Conservation (phyloP, 2,329 filamentous ascomycete genomes). For the Monilinia polystroma region DNA sequence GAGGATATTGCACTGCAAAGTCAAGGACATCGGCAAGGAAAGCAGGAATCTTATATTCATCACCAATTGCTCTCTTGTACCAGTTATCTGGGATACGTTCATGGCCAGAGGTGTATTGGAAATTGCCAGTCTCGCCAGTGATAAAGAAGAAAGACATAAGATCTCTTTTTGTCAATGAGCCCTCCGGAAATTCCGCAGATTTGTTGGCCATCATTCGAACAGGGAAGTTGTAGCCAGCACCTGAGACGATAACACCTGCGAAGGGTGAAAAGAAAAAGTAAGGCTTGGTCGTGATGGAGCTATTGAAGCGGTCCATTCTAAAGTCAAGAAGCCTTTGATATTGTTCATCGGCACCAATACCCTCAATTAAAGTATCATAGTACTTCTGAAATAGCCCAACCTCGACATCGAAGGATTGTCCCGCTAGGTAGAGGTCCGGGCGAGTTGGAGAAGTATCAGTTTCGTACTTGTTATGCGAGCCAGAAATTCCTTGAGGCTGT, state of each 20-base stretch:
- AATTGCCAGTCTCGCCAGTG: slow-evolving; percentile 26
- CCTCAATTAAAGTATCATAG: slow-evolving; percentile 15
- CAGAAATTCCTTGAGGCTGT: slow-evolving; percentile 47
- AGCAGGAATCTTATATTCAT: slow-evolving; percentile 43
- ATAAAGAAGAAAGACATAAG: slow-evolving; percentile 40
- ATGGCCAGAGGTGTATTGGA: slow-evolving; percentile 20
- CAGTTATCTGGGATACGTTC: slow-evolving; percentile 22
- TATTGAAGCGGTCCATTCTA: slow-evolving; percentile 11
- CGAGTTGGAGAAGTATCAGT: slow-evolving; percentile 52
- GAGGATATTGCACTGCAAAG: slow-evolving; percentile 44
- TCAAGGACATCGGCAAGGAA: neutral
- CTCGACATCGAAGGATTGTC: slow-evolving; percentile 12
- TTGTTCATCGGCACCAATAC: slow-evolving; percentile 9
- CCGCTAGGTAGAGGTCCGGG: slow-evolving; percentile 44
- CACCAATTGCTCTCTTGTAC: slow-evolving; percentile 20
- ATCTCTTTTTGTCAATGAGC: slow-evolving; percentile 42
- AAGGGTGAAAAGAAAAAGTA: slow-evolving; percentile 52
- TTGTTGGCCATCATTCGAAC: slow-evolving; percentile 36
- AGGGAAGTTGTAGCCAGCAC: slow-evolving; percentile 33
- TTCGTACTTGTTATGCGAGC: slow-evolving; percentile 54
- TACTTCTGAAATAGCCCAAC: slow-evolving; percentile 17
- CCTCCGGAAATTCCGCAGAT: slow-evolving; percentile 35
- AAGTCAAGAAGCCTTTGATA: slow-evolving; percentile 12
- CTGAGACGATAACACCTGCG: slow-evolving; percentile 29
- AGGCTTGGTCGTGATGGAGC: slow-evolving; percentile 43